Evolutionary conservation across 805 yeast species (phyloP).

Genomic region (Ogataea polymorpha): DNA sequence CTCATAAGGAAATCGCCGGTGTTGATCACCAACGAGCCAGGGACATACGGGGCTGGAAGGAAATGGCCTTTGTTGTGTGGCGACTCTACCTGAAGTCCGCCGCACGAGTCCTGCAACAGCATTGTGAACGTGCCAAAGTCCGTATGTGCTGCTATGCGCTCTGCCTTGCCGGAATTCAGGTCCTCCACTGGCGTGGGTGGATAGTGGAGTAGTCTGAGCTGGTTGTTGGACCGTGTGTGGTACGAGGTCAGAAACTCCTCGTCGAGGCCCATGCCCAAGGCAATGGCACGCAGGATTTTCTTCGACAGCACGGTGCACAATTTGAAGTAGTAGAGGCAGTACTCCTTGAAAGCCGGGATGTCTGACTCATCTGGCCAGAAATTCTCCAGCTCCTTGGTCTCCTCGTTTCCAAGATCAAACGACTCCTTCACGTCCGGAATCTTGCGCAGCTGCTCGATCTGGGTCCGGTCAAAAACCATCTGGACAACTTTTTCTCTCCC

Average conservation of each 20-base stretch:
- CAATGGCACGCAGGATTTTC: conserved; percentile 26
- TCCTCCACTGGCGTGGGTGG: conserved; percentile 29
- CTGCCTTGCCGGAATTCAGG: conserved; percentile 26
- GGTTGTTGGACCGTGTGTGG: conserved; percentile 28
- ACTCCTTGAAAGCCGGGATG: conserved; percentile 30
- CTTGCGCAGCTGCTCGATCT: conserved; percentile 14
- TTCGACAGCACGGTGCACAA: conserved; percentile 26
- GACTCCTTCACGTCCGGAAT: conserved; percentile 35
- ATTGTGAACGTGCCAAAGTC: conserved; percentile 38
- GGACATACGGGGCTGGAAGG: conserved; percentile 27
- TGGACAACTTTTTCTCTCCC: conserved; percentile 25
- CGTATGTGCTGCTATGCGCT: conserved; percentile 40
- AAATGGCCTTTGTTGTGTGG: conserved; percentile 30
- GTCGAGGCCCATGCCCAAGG: conserved; percentile 30
- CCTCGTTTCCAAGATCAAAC: conserved; percentile 31
- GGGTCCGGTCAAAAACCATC: conserved; percentile 20
- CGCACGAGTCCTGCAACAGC: conserved; percentile 34
- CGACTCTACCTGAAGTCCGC: conserved; percentile 38
- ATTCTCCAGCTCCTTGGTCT: conserved; percentile 14
- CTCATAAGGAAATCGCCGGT: conserved; percentile 39
- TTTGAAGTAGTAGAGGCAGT: conserved; percentile 15
- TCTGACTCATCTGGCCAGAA: conserved; percentile 25
- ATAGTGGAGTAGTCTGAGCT: conserved; percentile 35
- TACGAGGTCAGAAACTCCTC: conserved; percentile 28
- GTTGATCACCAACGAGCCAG: conserved; percentile 37